Base-by-base conservation (phyloP, 2,329 filamentous ascomycete genomes). In the Apiospora kogelbergensis region DNA sequence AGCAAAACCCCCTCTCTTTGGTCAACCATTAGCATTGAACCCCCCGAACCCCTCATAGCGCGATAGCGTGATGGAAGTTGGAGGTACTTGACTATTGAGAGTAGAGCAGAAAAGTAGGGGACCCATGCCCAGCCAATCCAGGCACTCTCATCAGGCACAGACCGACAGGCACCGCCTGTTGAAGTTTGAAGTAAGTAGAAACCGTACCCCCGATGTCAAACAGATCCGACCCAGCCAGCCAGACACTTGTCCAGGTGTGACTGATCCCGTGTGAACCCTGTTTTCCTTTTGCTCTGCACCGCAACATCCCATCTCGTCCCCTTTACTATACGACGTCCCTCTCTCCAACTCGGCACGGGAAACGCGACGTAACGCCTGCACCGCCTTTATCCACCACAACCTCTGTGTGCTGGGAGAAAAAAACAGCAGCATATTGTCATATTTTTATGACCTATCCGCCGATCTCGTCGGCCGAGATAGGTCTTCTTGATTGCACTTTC, bases 391-490 rank as follows among this genome's bases (percentile, higher is more conserved):
- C 53, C 53, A 60, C 53, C 30, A 60, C 30, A 37, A 37, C 53
- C 30, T 57, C 48, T 60, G 53, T 60, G 53, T 60, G 53, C 53
- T 60, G 53, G 53, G 53, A 37, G 53, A n/a, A 42, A 42, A 45
- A 65, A 42, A 44, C 17, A 42, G 17, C 40, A 42, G 11, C 22
- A 42, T 65, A 26, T 65, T 65, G 40, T 65, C 45, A 40, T 69
- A 60, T 63, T 73, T 71, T 66, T 70, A 74, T 73, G 74, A 71
- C 74, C 74, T 74, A 72, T 73, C 75, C 74, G 76, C 76, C 77
- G 76, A 74, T 70, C 65, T 37, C 66, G 68, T 74, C 75, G 75
- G 75, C 73, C 67, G 73, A 75, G 74, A 73, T 72, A 74, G 65
- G 69, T 71, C 71, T 63, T 67, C 64, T 70, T 64, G 33, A 53